A percentile compares a stretch with the other conserved stretches of the same genome.
Evolutionary conservation across 306 rosid species (phyloP).

Genomic region (Parietaria judaica): DNA sequence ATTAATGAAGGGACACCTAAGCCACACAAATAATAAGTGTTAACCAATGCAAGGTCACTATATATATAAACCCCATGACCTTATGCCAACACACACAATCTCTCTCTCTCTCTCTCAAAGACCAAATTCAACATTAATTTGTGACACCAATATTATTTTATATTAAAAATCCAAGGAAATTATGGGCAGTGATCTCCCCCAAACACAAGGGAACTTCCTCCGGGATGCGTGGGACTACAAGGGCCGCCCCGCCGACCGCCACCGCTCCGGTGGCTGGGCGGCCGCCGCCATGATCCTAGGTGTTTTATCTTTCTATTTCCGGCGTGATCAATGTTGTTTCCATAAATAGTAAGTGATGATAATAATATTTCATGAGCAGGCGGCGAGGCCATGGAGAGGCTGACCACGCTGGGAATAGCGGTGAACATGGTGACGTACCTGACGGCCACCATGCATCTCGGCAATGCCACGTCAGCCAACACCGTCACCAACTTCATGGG

Average conservation of each 20-base stretch:
- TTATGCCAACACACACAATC: neutral
- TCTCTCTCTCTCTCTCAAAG: neutral
- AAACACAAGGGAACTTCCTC: constrained; percentile 40
- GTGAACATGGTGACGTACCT: constrained; percentile 82
- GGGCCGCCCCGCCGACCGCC: constrained; percentile 55
- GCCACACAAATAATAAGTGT: no score
- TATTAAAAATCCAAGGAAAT: constrained; percentile 4
- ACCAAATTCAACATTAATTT: constrained; percentile 11
- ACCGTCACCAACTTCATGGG: constrained; percentile 81
- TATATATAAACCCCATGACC: neutral
- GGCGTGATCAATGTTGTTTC: neutral
- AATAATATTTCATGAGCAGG: constrained; percentile 33
- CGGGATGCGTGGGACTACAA: constrained; percentile 75
- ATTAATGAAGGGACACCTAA: no score
- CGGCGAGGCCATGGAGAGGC: constrained; percentile 75
- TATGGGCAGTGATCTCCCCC: constrained; percentile 34
- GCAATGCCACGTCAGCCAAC: constrained; percentile 79
- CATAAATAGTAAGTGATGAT: neutral
- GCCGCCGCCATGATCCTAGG: constrained; percentile 87
- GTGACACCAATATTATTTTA: constrained; percentile 42
- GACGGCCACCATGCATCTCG: constrained; percentile 79
- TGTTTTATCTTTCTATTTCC: neutral
- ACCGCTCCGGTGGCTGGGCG: constrained; percentile 67
- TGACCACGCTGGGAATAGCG: constrained; percentile 76
- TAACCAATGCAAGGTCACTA: neutral